Evolutionary conservation across 2,329 filamentous ascomycete species (phyloP), one percentile per base, ranked within the genome.

Genomic region (Coccinonectria pachysandricola): DNA sequence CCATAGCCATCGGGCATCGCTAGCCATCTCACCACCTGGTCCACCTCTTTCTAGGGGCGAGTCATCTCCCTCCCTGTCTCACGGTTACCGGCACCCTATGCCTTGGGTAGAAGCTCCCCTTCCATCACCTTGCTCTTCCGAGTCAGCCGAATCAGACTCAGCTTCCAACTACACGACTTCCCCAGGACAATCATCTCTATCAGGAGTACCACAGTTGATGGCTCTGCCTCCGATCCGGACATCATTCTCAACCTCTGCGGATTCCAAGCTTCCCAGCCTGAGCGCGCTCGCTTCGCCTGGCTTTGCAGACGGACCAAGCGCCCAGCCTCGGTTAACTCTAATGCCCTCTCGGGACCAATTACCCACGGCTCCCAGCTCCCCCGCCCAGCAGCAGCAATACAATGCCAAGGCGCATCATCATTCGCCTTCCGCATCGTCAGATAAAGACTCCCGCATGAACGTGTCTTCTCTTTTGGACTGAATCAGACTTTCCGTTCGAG

Each of bases 111-210:
- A 57, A 10, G 43, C 48, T 7, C 50, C 52, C 14, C 43, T 60
- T 5, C 50, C 52, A 3, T 60, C 57, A 6, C 57, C 57, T 5
- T 48, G 42, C 28, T 48, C 48, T 27, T 63, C 68, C 19, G 46
- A 51, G 15, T 59, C 57, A 1, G 82, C 78, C 3, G 59, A 64
- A 25, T 85, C 81, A 1, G 83, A 91, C 49, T 60, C 62, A 15
- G 68, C 69, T 36, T 79, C 75, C 2, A 64, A 69, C 30, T 71
- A 72, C 47, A 75, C 74, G 4, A 66, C 66, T 15, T 78, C 75
- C 8, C 71, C 73, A n/a, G 10, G 46, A 10, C 44, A 57, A 46
- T 46, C 35, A 19, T 31, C 42, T 58, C 47, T 37, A n/a, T n/a
- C n/a, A n/a, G n/a, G n/a, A n/a, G n/a, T n/a, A n/a, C n/a, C n/a